These are phyloP conservation scores for Beauveria medogensis DNA, from an alignment of 2,329 filamentous ascomycete genomes.

Conservation along the genomic window DNA sequence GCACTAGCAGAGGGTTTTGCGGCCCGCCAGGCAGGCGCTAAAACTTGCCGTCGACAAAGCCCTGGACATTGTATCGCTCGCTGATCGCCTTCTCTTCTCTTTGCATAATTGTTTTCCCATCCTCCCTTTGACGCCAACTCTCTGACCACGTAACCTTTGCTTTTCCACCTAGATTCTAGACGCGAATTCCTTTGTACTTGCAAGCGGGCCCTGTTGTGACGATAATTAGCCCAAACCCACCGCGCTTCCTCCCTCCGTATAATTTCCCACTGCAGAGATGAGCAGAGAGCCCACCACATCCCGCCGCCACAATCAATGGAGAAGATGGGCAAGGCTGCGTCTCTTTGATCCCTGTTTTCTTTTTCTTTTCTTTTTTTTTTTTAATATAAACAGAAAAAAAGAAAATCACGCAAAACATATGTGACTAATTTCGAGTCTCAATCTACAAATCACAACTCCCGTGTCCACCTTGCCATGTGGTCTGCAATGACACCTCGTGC, in stretches of 20 bases:
- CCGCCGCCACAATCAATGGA: not conserved
- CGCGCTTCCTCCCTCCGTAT: not conserved
- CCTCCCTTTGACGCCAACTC: too few species aligned
- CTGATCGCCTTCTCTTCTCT: too few species aligned
- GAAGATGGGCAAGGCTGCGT: not conserved
- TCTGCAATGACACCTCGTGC: not conserved
- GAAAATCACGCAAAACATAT: not conserved
- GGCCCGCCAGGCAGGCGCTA: too few species aligned
- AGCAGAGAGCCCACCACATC: not conserved
- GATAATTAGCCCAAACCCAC: not conserved
- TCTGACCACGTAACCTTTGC: not conserved
- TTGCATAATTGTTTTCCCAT: not conserved
- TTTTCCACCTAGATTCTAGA: not conserved
- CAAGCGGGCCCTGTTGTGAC: not conserved
- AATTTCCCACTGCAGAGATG: slow-evolving; percentile 1
- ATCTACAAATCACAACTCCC: not conserved
- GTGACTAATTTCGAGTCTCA: not conserved
- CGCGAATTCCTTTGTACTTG: not conserved
- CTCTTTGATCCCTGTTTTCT: not conserved
- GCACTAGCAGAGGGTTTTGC: too few species aligned
- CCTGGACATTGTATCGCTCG: too few species aligned
- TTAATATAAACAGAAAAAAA: not conserved
- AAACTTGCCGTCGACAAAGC: too few species aligned
- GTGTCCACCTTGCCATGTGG: slow-evolving; percentile 7
- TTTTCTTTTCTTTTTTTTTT: not conserved